A percentile compares a stretch with the other conserved stretches of the same genome.
These are phyloP conservation scores for Trypanosomatidae sp. DNA, from an alignment of 208 protist genomes.

Conservation along the genomic window DNA sequence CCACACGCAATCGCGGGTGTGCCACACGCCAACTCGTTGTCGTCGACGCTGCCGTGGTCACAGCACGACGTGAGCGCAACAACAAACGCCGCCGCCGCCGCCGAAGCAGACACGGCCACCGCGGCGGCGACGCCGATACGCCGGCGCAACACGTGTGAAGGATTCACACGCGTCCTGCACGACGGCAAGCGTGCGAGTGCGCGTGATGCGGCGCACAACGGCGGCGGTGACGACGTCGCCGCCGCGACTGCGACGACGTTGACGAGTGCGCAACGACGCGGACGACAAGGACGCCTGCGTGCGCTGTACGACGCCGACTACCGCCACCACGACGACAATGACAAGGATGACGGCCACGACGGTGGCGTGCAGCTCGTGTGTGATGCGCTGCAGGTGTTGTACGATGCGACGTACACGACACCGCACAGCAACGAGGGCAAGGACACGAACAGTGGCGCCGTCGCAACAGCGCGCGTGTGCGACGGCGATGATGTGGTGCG, in stretches of 20 bases:
- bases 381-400: constrained; percentile 15
- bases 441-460: no score
- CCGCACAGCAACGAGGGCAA: no score
- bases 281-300: no score
- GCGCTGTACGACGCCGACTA: no score
- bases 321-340: no score
- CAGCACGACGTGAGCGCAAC: constrained; percentile 51
- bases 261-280: constrained; percentile 40
- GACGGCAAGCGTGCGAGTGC: no score
- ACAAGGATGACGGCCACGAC: no score
- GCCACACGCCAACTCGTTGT: constrained; percentile 31
- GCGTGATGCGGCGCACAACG: constrained; percentile 8
- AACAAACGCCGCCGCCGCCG: background rate
- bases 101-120: constrained; percentile 11
- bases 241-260: constrained; percentile 13
- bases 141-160: constrained; percentile 10
- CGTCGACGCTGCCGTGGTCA: constrained; percentile 21
- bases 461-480: no score
- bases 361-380: constrained; percentile 23
- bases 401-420: no score
- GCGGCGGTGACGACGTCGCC: constrained; percentile 17
- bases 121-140: constrained; percentile 17
- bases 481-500: no score
- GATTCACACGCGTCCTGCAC: no score
- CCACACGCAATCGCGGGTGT: constrained; percentile 26